These are phyloP conservation scores for Entelexis sorbosivorans DNA, from an alignment of 1,139 yeast species.

Conservation along the genomic window DNA sequence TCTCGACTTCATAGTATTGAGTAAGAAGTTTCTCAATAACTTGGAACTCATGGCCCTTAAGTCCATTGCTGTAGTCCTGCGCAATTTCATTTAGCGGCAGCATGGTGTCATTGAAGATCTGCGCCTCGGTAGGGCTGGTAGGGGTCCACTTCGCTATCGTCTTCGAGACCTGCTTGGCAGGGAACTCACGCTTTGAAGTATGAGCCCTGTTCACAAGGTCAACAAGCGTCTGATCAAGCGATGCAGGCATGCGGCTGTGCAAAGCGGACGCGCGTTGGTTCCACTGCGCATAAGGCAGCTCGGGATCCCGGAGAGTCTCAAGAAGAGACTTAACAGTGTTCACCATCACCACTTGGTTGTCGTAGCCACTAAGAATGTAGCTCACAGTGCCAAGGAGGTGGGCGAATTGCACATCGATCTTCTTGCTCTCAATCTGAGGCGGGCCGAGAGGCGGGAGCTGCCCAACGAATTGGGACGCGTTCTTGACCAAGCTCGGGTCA, in stretches of 20 bases:
- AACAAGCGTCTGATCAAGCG: slow-evolving; percentile 57
- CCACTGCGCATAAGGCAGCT: slow-evolving; percentile 93
- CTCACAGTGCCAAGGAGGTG: slow-evolving; percentile 48
- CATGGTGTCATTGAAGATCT: slow-evolving; percentile 44
- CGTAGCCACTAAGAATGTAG: slow-evolving; percentile 80
- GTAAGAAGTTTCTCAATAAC: slow-evolving; percentile 60
- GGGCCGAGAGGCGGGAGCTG: slow-evolving; percentile 82
- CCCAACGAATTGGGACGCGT: slow-evolving; percentile 90
- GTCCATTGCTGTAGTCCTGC: slow-evolving; percentile 58
- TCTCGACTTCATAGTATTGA: slow-evolving; percentile 68
- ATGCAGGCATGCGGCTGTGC: slow-evolving; percentile 76
- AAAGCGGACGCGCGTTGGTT: slow-evolving; percentile 71
- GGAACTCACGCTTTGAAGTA: slow-evolving; percentile 73
- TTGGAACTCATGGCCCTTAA: slow-evolving; percentile 70
- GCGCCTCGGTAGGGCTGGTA: slow-evolving; percentile 37
- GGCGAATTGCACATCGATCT: slow-evolving; percentile 66
- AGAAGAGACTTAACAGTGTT: slow-evolving; percentile 63
- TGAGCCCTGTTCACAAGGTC: slow-evolving; percentile 48
- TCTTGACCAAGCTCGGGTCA: slow-evolving; percentile 95
- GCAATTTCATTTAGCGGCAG: slow-evolving; percentile 69
- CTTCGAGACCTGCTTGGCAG: slow-evolving; percentile 70
- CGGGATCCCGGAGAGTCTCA: slow-evolving; percentile 62
- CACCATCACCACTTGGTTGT: slow-evolving; percentile 88
- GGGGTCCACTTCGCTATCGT: slow-evolving; percentile 46
- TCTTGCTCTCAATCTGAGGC: slow-evolving; percentile 71